A percentile compares a stretch with the other conserved stretches of the same genome.
Conservation (phyloP, 2,329 filamentous ascomycete genomes). For the Lachnellula hyalina region DNA sequence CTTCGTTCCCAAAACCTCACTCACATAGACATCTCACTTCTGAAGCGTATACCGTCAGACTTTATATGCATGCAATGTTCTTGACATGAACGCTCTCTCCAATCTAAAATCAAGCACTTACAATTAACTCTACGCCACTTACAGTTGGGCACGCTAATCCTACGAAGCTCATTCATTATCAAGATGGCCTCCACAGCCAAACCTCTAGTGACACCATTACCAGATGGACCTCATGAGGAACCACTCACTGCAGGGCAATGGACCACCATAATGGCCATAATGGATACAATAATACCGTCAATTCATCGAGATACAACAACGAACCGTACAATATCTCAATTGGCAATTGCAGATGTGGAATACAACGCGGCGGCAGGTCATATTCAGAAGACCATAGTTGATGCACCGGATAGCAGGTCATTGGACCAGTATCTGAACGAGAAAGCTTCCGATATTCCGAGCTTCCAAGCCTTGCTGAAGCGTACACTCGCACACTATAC, state of each 20-base stretch:
- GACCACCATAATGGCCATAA: constrained; percentile 47
- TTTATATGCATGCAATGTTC: too few relatives aligned
- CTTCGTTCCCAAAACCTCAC: too few relatives aligned
- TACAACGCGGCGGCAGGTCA: constrained; percentile 43
- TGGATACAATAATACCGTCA: constrained; percentile 57
- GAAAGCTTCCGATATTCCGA: constrained; percentile 45
- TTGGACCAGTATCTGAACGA: constrained; percentile 50
- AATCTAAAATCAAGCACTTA: background rate
- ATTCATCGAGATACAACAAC: constrained; percentile 38
- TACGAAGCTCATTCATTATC: background rate
- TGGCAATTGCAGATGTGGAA: constrained; percentile 44
- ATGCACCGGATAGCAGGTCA: constrained; percentile 37
- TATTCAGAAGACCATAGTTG: constrained; percentile 33
- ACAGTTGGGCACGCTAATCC: background rate
- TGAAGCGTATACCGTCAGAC: too few relatives aligned
- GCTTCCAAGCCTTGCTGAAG: constrained; percentile 46
- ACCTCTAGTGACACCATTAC: constrained; percentile 21
- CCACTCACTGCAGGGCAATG: constrained; percentile 48
- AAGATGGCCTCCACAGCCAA: constrained; percentile 9
- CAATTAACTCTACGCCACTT: background rate
- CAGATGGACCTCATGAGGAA: constrained; percentile 25
- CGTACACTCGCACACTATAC: constrained; percentile 35
- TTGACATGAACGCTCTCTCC: background rate
- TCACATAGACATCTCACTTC: too few relatives aligned
- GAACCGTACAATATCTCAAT: constrained; percentile 29